Evolutionary conservation across 2,329 filamentous ascomycete species (phyloP).

Genomic region (Aureobasidium lini): DNA sequence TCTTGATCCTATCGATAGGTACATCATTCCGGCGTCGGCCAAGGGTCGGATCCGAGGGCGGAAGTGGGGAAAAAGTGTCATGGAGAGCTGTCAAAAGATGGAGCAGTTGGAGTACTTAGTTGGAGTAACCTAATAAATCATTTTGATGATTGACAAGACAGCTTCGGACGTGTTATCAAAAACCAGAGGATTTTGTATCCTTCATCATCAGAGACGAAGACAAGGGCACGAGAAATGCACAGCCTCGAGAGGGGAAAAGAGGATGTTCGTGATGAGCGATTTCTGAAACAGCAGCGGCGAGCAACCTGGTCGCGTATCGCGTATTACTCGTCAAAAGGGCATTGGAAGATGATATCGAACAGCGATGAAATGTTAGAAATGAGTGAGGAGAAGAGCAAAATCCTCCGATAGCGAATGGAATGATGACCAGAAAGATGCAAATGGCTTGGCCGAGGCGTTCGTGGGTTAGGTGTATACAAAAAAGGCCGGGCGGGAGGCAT

Average conservation of each 20-base stretch:
- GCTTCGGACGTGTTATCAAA: no score
- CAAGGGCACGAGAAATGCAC: not conserved
- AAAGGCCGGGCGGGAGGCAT: not conserved
- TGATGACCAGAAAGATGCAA: not conserved
- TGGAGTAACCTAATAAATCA: not conserved
- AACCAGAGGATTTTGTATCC: not conserved
- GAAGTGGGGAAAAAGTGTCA: not conserved
- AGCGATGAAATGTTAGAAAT: not conserved
- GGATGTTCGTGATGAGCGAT: not conserved
- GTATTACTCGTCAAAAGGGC: not conserved
- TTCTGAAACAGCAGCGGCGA: conserved; percentile 3
- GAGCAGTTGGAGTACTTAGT: not conserved
- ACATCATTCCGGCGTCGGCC: not conserved
- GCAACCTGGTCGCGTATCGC: not conserved
- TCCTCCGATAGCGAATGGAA: not conserved
- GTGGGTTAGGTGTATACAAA: not conserved
- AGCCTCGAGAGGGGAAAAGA: not conserved
- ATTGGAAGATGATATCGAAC: not conserved
- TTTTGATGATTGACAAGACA: no score
- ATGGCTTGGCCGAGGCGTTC: not conserved
- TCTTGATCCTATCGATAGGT: not conserved
- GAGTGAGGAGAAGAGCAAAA: not conserved
- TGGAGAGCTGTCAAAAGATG: not conserved
- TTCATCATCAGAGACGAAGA: no score
- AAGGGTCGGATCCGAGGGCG: not conserved